phyloP scores from a whole-genome alignment of 306 rosid genomes.

The Gynostemma pentaphyllum region DNA sequence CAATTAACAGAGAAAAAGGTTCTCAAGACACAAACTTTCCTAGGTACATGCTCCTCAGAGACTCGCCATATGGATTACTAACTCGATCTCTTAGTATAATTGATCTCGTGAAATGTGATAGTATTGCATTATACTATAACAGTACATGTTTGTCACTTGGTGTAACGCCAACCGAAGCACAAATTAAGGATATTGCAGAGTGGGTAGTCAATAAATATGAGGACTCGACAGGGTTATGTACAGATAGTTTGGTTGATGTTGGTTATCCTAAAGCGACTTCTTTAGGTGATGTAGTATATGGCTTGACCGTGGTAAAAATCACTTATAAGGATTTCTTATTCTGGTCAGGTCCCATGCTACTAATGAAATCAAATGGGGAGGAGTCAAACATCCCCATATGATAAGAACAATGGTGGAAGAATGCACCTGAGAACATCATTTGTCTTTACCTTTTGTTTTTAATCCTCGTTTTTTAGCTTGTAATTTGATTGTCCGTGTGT shows the following conservation, averaged over 20 bases:
- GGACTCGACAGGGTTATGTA: conserved; percentile 69
- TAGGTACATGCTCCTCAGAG: conserved; percentile 80
- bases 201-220: conserved; percentile 51
- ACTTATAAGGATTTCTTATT: conserved; percentile 53
- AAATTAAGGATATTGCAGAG: conserved; percentile 54
- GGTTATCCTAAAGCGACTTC: conserved; percentile 67
- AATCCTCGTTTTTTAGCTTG: neutral
- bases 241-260: conserved; percentile 65
- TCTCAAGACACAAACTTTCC: conserved; percentile 56
- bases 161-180: conserved; percentile 68
- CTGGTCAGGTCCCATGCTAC: conserved; percentile 76
- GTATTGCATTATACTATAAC: conserved; percentile 56
- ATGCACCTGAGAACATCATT: conserved; percentile 75
- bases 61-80: conserved; percentile 52
- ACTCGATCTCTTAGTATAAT: conserved; percentile 61
- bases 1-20: conserved; percentile 54
- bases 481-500: neutral
- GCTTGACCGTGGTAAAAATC: conserved; percentile 61
- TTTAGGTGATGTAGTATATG: conserved; percentile 64
- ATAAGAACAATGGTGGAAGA: conserved; percentile 53
- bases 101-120: conserved; percentile 80
- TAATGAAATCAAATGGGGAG: conserved; percentile 71
- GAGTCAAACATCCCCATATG: conserved; percentile 71
- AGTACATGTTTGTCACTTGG: conserved; percentile 61
- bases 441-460: conserved; percentile 23